Base-by-base conservation (phyloP, 2,329 filamentous ascomycete species). In the Cyphellophora europaea region DNA sequence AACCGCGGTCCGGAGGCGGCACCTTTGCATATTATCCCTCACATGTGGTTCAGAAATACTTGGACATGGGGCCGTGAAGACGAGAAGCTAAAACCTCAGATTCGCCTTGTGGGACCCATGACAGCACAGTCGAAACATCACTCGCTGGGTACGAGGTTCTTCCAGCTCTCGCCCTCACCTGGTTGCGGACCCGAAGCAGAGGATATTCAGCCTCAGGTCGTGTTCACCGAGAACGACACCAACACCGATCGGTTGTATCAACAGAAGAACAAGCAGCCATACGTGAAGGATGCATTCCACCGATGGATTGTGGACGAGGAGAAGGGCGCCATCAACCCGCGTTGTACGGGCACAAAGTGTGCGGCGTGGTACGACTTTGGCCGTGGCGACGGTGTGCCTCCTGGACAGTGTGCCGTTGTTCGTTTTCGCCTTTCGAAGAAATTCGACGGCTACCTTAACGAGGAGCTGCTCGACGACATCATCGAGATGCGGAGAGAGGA, bases 201-300 rank as follows among this genome's bases (percentile, higher is more conserved):
- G 19, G 89, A 96, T 59, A 78, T 96, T 27, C 69, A 87, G 53
- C 91, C 91, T 2, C 67, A 85, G 52, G 66, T 94, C 49, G 67
- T 96, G 38, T 96, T 93, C 61, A 96, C 89, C 1, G 89, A 95
- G 50, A 96, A 96, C 53, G 88, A 96, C 52, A 93, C 84, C 49
- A 96, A 96, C 55, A 81, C 77, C 56, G 69, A 87, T 44, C 61
- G 67, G 10, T 69, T 96, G 2, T 95, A 91, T 59, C 71, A 70
- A 3, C 79, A 79, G 31, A 66, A 84, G 57, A 96, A 96, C 57
- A 73, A 78, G 48, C 76, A 81, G 21, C 76, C 79, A 0, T 94
- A 87, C 51, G 87, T 95, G 56, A 96, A 96, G 62, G 89, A 96
- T 59, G 91, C 84, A 10, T 94, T 96, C 61, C 89, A 96, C 57